Evolutionary conservation across 2,329 filamentous ascomycete species (phyloP).

Genomic region (Fusarium poae): DNA sequence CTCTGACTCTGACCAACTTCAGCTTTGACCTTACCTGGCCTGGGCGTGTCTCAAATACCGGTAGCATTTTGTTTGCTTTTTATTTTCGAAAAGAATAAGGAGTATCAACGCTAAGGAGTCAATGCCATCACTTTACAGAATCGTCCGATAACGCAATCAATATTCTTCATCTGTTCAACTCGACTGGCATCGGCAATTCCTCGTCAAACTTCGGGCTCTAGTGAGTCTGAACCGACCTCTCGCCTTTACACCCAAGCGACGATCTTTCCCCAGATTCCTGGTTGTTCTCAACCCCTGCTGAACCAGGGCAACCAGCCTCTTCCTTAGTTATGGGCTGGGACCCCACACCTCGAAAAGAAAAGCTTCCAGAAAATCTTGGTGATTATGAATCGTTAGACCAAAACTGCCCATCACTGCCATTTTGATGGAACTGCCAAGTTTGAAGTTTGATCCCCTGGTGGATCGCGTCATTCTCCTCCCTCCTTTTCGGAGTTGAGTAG

Average conservation of each 20-base stretch:
- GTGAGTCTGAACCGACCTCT: constrained; percentile 10
- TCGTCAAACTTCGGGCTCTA: neutral
- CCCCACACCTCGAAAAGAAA: constrained; percentile 21
- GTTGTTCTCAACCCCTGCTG: constrained; percentile 14
- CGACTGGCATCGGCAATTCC: neutral
- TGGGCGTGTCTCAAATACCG: constrained; percentile 22
- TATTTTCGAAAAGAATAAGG: neutral
- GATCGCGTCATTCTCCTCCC: constrained; percentile 3
- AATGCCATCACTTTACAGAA: constrained; percentile 10
- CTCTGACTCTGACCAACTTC: neutral
- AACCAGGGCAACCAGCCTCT: constrained; percentile 26
- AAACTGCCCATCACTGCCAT: constrained; percentile 3
- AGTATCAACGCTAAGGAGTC: neutral
- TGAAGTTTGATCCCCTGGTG: constrained; percentile 5
- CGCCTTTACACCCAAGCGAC: constrained; percentile 4
- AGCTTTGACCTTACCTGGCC: constrained; percentile 1
- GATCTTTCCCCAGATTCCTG: constrained; percentile 17
- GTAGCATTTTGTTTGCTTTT: neutral
- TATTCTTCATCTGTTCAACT: neutral
- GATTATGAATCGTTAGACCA: constrained; percentile 1
- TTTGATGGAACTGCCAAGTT: constrained; percentile 21
- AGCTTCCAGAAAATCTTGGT: constrained; percentile 25
- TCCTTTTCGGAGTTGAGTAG: constrained; percentile 10
- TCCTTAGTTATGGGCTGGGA: neutral
- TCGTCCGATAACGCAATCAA: neutral